Base-by-base conservation (phyloP, 148 eudicot genomes). In the Silene conica region DNA sequence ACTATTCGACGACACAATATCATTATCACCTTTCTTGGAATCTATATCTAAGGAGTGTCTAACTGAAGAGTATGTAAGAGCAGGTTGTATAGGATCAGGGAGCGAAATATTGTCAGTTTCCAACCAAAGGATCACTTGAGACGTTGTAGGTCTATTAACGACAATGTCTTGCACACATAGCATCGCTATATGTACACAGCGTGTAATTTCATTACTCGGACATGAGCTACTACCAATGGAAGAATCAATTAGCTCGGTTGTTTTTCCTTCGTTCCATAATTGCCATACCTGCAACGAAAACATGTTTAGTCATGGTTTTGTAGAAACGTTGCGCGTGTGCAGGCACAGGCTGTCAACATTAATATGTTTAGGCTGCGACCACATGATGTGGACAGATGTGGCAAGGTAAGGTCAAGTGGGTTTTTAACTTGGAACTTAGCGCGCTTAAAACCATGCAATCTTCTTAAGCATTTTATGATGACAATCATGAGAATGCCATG, bases 161-260 rank as follows among this genome's bases (percentile, higher is more conserved):
- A 86, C 88, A 0, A 68, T 58, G 70, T 87, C 91, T 75, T 87
- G 95, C 5, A 89, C 88, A 66, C 95, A 89, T 23, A 89, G 55
- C 84, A 89, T 72, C 4, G 86, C 89, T 75, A 89, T 76, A 55
- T 89, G 95, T 56, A 89, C 78, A 77, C 89, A 89, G 79, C 85
- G 85, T 74, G 75, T 48, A 59, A 77, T 84, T 78, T 87, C 83
- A 16, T 73, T 79, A 72, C 67, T 76, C 38, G 58, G 66, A 79
- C 79, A 73, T 20, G 87, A 69, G 46, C 43, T 38, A 38, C 67
- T 71, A 23, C 19, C 63, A 31, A 87, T 80, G 22, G 81, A 75
- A 14, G 85, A 80, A 67, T 89, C 91, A 7, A 83, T 67, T 20
- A 89, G 72, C 72, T 87, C 91, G 73, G 78, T 68, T 70, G 85